phyloP scores from a whole-genome alignment of 495 filamentous ascomycete species.

The Neurospora tetraspora region DNA sequence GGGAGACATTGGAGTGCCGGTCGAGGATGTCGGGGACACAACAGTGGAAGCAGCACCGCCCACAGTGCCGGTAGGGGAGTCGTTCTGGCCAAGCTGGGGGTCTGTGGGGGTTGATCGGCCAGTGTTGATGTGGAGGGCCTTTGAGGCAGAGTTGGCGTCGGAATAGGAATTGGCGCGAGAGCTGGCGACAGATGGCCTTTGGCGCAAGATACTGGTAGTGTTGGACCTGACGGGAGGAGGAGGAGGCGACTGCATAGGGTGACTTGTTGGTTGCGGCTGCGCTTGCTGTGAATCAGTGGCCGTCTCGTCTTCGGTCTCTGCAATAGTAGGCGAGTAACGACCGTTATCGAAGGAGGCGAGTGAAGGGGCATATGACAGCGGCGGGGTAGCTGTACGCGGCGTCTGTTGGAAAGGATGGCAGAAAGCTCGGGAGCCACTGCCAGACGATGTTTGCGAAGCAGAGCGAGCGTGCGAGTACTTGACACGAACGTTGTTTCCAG shows the following conservation, averaged over 20 bases:
- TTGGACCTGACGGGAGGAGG: background rate
- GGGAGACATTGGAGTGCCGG: conserved; percentile 31
- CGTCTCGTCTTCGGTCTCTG: conserved; percentile 40
- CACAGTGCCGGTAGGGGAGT: conserved; percentile 21
- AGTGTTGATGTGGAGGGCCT: conserved; percentile 35
- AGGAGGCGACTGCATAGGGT: conserved; percentile 2
- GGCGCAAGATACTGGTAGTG: background rate
- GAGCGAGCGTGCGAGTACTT: conserved; percentile 40
- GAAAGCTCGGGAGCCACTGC: conserved; percentile 32
- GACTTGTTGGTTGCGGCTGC: conserved; percentile 13
- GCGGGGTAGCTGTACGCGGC: conserved; percentile 46
- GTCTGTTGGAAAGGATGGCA: conserved; percentile 49
- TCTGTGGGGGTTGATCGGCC: conserved; percentile 20
- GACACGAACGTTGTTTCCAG: conserved; percentile 7
- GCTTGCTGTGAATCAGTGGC: conserved; percentile 14
- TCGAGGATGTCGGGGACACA: conserved; percentile 12
- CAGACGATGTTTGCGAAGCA: conserved; percentile 41
- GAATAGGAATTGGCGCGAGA: conserved; percentile 35
- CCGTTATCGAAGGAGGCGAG: conserved; percentile 36
- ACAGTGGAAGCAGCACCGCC: conserved; percentile 7
- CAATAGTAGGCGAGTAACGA: conserved; percentile 34
- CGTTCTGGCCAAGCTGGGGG: conserved; percentile 18
- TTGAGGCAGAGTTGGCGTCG: conserved; percentile 22
- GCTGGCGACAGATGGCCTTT: conserved; percentile 28
- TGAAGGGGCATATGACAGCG: conserved; percentile 43